These are phyloP conservation scores for Chlorella sp. DNA, from an alignment of 139 green algal genomes.

Conservation along the genomic window DNA sequence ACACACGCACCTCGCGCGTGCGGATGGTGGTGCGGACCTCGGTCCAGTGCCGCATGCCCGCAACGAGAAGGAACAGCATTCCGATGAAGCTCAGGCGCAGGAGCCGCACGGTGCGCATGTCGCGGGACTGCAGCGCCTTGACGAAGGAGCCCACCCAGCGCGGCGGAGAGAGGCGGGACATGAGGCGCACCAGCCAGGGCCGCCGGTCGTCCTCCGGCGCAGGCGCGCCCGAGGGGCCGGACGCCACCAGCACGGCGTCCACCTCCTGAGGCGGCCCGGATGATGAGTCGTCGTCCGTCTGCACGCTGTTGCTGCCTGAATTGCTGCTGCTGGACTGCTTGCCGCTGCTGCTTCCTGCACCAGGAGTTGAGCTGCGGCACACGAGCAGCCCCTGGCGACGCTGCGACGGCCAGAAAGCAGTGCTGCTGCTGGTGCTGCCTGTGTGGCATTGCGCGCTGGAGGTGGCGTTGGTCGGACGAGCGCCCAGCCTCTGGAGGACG, in stretches of 20 bases:
- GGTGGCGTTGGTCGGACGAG: too few relatives aligned
- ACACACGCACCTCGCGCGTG: constrained; percentile 15
- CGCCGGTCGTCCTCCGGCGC: background rate
- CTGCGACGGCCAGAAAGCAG: too few relatives aligned
- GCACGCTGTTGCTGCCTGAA: background rate
- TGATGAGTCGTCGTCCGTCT: too few relatives aligned
- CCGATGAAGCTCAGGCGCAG: constrained; percentile 5
- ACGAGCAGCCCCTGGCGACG: too few relatives aligned
- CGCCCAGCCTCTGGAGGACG: too few relatives aligned
- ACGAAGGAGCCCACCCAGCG: background rate
- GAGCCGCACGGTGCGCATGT: background rate
- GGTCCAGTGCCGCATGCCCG: constrained; percentile 1
- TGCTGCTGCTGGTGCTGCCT: too few relatives aligned
- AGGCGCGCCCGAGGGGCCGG: too few relatives aligned
- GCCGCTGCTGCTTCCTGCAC: background rate
- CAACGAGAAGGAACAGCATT: constrained; percentile 5
- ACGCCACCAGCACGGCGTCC: too few relatives aligned
- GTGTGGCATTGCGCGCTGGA: too few relatives aligned
- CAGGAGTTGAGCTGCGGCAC: too few relatives aligned
- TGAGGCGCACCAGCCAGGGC: background rate
- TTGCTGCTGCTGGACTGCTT: background rate
- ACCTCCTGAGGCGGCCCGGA: too few relatives aligned
- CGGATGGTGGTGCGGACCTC: constrained; percentile 4
- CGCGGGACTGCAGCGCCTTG: background rate
- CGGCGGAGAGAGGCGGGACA: background rate